Evolutionary conservation across 1,284 basidiomycete species (phyloP).

Genomic region (Marasmius oreades): DNA sequence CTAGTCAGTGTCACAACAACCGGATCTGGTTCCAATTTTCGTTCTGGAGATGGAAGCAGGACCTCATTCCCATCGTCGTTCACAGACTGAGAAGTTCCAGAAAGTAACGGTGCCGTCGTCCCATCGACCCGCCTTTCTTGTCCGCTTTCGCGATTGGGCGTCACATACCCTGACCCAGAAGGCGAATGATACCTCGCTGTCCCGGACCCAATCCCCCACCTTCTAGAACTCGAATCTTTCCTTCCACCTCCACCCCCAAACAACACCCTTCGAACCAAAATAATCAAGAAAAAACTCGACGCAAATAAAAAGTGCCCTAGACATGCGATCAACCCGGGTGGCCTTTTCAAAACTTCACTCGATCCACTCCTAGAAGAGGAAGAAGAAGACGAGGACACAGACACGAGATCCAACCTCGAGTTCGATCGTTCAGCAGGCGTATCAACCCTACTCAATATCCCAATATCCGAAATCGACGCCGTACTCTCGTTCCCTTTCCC

Average conservation of each 20-base stretch:
- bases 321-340: neutral
- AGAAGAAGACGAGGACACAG: neutral
- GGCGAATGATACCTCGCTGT: no score
- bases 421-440: neutral
- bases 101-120: neutral
- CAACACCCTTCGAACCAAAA: neutral
- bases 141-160: no score
- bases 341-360: neutral
- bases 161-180: no score
- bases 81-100: neutral
- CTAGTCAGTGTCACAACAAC: no score
- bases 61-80: neutral
- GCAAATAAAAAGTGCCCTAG: neutral
- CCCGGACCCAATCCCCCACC: no score
- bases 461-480: constrained; percentile 11
- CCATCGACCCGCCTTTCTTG: neutral
- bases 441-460: constrained; percentile 5
- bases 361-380: neutral
- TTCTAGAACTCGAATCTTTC: no score
- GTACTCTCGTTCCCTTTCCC: neutral
- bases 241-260: neutral
- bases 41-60: neutral
- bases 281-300: neutral
- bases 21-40: neutral
- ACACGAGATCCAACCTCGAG: constrained; percentile 6